These are phyloP conservation scores for Chlorella vulgaris DNA, from an alignment of 139 green algal genomes.

Conservation along the genomic window DNA sequence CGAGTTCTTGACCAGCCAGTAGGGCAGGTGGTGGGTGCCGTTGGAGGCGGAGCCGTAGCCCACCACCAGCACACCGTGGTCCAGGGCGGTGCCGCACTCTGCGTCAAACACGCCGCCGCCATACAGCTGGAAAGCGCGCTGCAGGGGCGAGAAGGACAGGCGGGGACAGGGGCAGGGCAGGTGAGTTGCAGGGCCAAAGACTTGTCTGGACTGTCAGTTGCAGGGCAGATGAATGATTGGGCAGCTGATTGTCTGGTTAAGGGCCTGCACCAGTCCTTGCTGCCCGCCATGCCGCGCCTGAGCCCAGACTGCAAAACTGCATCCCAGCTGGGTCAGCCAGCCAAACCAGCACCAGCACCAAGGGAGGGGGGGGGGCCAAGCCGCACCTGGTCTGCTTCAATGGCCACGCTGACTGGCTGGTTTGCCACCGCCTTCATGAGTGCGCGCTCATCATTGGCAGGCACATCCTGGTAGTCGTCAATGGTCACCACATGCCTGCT, in stretches of 20 bases:
- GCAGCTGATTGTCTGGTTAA: no score
- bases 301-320: no score
- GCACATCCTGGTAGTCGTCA: constrained; percentile 91
- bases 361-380: no score
- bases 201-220: no score
- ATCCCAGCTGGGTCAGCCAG: no score
- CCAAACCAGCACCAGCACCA: no score
- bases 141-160: not conserved
- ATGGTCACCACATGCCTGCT: constrained; percentile 82
- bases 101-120: constrained; percentile 80
- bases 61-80: constrained; percentile 96
- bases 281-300: no score
- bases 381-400: constrained; percentile 79
- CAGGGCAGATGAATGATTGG: no score
- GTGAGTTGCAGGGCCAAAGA: no score
- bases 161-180: not conserved
- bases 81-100: constrained; percentile 83
- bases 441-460: constrained; percentile 74
- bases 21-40: constrained; percentile 54
- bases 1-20: constrained; percentile 98
- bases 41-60: constrained; percentile 79
- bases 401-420: constrained; percentile 94
- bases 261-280: no score
- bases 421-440: constrained; percentile 74
- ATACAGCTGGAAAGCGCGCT: constrained; percentile 90